Percentiles rank a stretch among this genome's conserved stretches.
These are phyloP conservation scores for Lipomyces chichibuensis DNA, from an alignment of 805 yeast species.

Conservation along the genomic window DNA sequence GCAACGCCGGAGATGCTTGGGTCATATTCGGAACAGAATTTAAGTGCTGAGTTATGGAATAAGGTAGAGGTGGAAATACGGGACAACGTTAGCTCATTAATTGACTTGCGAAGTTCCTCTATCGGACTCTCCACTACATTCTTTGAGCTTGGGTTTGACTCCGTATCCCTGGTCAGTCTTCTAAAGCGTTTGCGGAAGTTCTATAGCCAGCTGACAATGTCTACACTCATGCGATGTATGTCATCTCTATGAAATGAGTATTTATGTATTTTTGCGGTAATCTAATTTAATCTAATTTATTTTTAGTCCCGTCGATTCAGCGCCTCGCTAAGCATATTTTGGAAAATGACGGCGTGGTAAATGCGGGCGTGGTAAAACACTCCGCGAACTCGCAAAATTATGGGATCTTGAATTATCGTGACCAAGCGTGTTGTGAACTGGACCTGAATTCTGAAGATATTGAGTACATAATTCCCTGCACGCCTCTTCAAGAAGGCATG, in stretches of 20 bases:
- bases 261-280: not conserved
- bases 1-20: not conserved
- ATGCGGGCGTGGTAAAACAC: not conserved
- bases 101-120: not conserved
- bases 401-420: conserved; percentile 20
- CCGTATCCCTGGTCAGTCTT: conserved; percentile 36
- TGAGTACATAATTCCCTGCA: conserved; percentile 34
- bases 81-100: conserved; percentile 10
- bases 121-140: conserved; percentile 22
- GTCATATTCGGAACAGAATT: not conserved
- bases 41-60: conserved; percentile 8
- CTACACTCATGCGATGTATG: conserved; percentile 21
- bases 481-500: conserved; percentile 39
- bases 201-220: conserved; percentile 4
- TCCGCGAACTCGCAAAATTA: not conserved
- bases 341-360: not conserved
- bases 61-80: conserved; percentile 19
- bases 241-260: not conserved
- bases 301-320: conserved; percentile 25
- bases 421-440: conserved; percentile 16
- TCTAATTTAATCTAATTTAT: not conserved
- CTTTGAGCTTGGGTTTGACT: conserved; percentile 39
- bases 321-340: conserved; percentile 7
- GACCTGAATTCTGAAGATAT: conserved; percentile 26
- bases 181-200: conserved; percentile 16